Percentiles rank a stretch among this genome's conserved stretches.
Evolutionary conservation across 140 eudicot species (phyloP).

Genomic region (Erigeron philadelphicus): DNA sequence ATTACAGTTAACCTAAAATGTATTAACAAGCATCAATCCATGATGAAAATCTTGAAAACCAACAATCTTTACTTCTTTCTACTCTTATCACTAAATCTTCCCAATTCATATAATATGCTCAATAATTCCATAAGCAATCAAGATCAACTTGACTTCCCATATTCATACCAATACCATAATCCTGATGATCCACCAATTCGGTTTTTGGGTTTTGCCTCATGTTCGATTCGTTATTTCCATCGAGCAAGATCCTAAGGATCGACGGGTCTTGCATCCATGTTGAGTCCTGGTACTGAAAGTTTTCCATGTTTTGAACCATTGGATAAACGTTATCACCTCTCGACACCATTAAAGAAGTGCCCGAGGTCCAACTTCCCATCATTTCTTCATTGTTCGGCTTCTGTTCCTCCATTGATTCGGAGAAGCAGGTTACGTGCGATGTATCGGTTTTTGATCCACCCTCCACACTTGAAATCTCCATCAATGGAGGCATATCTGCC

Average conservation of each 20-base stretch:
- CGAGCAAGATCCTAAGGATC: constrained; percentile 36
- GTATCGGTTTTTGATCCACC: constrained; percentile 38
- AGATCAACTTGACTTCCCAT: constrained; percentile 43
- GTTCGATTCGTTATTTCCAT: constrained; percentile 32
- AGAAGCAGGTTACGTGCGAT: constrained; percentile 84
- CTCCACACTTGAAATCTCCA: constrained; percentile 44
- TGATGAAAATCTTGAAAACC: constrained; percentile 1
- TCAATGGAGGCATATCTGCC: constrained; percentile 56
- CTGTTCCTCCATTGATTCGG: constrained; percentile 47
- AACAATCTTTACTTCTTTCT: constrained; percentile 21
- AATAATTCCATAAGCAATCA: constrained; percentile 68
- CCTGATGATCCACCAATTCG: constrained; percentile 40
- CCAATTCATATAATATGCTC: constrained; percentile 15
- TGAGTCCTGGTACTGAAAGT: constrained; percentile 38
- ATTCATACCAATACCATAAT: constrained; percentile 31
- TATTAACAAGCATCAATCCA: constrained; percentile 29
- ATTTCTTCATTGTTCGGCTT: constrained; percentile 29
- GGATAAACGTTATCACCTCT: constrained; percentile 27
- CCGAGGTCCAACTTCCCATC: constrained; percentile 30
- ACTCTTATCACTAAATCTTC: constrained; percentile 21
- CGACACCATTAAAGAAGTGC: constrained; percentile 21
- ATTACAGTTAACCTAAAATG: constrained; percentile 26
- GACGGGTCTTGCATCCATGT: constrained; percentile 59
- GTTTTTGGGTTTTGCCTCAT: constrained; percentile 25
- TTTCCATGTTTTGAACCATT: constrained; percentile 26